These are phyloP conservation scores for Zopfia rhizophila DNA, from an alignment of 2,329 filamentous ascomycete genomes.

Conservation along the genomic window DNA sequence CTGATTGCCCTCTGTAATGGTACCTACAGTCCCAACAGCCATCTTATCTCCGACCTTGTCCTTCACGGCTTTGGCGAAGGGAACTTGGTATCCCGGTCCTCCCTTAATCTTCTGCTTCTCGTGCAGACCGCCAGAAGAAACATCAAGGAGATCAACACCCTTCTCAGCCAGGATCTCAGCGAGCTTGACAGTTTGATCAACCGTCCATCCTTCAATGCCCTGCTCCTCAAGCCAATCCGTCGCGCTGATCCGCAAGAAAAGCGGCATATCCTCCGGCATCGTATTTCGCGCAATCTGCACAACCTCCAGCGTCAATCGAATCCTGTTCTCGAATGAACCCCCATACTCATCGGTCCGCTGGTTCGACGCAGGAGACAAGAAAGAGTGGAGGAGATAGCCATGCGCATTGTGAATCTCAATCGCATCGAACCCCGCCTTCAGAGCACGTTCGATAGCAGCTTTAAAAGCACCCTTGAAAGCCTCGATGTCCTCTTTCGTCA, in stretches of 20 bases:
- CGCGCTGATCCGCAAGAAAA: constrained; percentile 78
- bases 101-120: constrained; percentile 68
- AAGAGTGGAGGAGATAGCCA: constrained; percentile 78
- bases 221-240: constrained; percentile 78
- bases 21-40: constrained; percentile 78
- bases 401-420: constrained; percentile 86
- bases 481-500: constrained; percentile 76
- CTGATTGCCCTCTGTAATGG: constrained; percentile 74
- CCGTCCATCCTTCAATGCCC: constrained; percentile 71
- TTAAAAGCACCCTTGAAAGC: constrained; percentile 71
- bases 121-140: constrained; percentile 80
- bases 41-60: constrained; percentile 77
- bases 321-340: constrained; percentile 77
- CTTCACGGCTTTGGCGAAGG: constrained; percentile 77
- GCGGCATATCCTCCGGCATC: constrained; percentile 74
- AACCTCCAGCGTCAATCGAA: constrained; percentile 73
- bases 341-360: constrained; percentile 74
- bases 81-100: constrained; percentile 77
- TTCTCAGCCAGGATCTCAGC: constrained; percentile 73
- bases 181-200: constrained; percentile 71
- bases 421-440: constrained; percentile 75
- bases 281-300: constrained; percentile 69
- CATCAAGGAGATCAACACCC: constrained; percentile 85
- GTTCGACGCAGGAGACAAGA: constrained; percentile 77
- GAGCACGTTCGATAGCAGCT: constrained; percentile 65